Evolutionary conservation across 139 green algal species (phyloP), one percentile per base, ranked within the genome.

Genomic region (Astrephomene gubernaculifera): DNA sequence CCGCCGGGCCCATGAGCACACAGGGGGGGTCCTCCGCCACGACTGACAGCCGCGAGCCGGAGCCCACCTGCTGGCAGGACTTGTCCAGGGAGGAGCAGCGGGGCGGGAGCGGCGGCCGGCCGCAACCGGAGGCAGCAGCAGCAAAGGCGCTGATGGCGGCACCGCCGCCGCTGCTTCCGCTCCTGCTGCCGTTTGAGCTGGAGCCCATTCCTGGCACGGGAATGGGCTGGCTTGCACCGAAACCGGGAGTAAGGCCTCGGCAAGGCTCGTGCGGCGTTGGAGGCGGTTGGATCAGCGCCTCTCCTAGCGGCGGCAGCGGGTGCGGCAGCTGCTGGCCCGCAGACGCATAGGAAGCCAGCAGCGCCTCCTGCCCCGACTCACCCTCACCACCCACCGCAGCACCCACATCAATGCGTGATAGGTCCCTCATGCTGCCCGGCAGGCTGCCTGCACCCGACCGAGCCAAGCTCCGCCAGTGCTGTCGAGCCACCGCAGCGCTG

Each of bases 21-120:
- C 43, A 31, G 1, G 52, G 43, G 31, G 78, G 63, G 61, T 84
- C 78, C 43, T 84, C 78, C 21, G 78, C n/a, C 78, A 84, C 78
- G 1, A 84, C 78, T 1, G 78, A 84, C 22, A 84, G 22, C 7
- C 78, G 78, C 8, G 63, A 75, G 44, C 33, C 49, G 36, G 33
- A 5, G 43, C 38, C 43, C 68, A 22, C 24, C 41, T 0, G 2
- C 12, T 10, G 10, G 17, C 60, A 10, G 7, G 14, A 31, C 1
- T 31, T 19, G 14, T 65, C 63, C 4, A 44, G 39, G 6, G 43
- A 74, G 14, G 33, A 25, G 3, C 7, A 64, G 36, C 78, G 78
- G 3, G 78, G 78, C 61, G 78, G 78, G 31, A 84, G 60, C 41
- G 78, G 78, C 43, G 78, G 78, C 63, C 25, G 41, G 69, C 39